Evolutionary conservation across 2,329 filamentous ascomycete genomes (phyloP).

Genomic region (Diaporthe capsici): DNA sequence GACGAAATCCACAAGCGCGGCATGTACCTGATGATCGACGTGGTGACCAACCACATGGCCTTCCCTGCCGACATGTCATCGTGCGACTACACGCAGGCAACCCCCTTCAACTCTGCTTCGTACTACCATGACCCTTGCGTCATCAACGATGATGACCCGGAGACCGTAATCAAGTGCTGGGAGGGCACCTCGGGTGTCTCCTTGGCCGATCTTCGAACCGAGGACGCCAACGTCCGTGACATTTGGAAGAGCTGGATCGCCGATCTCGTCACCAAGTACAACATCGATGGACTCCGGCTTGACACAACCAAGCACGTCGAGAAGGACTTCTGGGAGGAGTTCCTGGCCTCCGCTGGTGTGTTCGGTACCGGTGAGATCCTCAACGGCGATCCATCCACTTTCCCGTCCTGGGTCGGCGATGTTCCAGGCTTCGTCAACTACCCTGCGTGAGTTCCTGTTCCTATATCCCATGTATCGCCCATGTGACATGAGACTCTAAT

Average conservation of each 20-base stretch:
- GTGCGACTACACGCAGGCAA: constrained; percentile 44
- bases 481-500: constrained; percentile 10
- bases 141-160: not conserved
- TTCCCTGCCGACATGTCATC: constrained; percentile 46
- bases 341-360: constrained; percentile 63
- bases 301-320: constrained; percentile 71
- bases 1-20: constrained; percentile 43
- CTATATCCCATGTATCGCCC: constrained; percentile 46
- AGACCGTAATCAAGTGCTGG: constrained; percentile 29
- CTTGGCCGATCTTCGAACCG: constrained; percentile 71
- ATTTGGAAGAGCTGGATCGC: constrained; percentile 69
- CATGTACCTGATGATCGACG: constrained; percentile 72
- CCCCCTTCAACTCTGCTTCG: constrained; percentile 47
- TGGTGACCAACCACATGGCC: constrained; percentile 70
- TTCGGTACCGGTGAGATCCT: constrained; percentile 72
- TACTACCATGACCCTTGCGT: constrained; percentile 42
- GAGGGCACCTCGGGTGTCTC: constrained; percentile 40
- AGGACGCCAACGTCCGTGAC: constrained; percentile 59
- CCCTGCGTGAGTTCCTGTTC: constrained; percentile 57
- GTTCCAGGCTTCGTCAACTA: constrained; percentile 68
- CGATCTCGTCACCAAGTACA: constrained; percentile 67
- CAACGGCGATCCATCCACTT: constrained; percentile 63
- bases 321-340: constrained; percentile 66
- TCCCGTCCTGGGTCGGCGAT: constrained; percentile 63
- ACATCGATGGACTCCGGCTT: constrained; percentile 71